Evolutionary conservation across 139 green algal species (phyloP).

Genomic region (Chlamydomonas sphaeroides): DNA sequence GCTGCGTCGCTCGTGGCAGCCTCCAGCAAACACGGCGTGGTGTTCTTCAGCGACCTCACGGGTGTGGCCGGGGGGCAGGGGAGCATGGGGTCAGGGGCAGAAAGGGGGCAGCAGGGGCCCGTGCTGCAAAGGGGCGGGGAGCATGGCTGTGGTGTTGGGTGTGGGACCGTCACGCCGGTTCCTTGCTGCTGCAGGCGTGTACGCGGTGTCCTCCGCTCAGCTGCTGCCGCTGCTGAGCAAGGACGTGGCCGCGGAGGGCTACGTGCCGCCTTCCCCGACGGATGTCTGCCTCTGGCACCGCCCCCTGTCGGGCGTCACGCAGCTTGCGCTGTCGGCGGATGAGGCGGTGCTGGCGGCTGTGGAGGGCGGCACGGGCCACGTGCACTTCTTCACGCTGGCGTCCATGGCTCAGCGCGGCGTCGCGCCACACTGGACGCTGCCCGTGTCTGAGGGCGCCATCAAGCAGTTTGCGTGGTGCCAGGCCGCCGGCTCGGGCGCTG

Average conservation of each 20-base stretch:
- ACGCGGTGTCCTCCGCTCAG: not conserved
- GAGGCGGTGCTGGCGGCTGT: conserved; percentile 31
- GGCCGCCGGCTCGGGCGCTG: not conserved
- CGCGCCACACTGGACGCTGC: not conserved
- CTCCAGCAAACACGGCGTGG: conserved; percentile 15
- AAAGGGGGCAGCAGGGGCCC: too few species aligned
- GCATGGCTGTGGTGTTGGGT: too few species aligned
- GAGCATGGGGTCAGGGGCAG: too few species aligned
- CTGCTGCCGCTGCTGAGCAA: not conserved
- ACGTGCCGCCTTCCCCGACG: not conserved
- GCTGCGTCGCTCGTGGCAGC: not conserved
- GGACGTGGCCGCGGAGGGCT: not conserved
- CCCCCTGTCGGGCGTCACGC: not conserved
- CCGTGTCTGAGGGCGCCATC: not conserved
- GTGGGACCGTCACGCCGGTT: too few species aligned
- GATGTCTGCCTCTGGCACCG: not conserved
- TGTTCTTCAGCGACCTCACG: conserved; percentile 37
- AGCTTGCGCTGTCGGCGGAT: conserved; percentile 39
- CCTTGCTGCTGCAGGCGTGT: not conserved
- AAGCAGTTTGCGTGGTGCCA: conserved; percentile 40
- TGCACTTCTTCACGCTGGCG: conserved; percentile 28
- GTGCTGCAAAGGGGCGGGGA: too few species aligned
- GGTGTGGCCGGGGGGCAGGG: not conserved
- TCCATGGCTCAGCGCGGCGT: not conserved
- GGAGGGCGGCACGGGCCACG: not conserved